phyloP scores from a whole-genome alignment of 2,329 filamentous ascomycete genomes.

The Aspergillus ruber region DNA sequence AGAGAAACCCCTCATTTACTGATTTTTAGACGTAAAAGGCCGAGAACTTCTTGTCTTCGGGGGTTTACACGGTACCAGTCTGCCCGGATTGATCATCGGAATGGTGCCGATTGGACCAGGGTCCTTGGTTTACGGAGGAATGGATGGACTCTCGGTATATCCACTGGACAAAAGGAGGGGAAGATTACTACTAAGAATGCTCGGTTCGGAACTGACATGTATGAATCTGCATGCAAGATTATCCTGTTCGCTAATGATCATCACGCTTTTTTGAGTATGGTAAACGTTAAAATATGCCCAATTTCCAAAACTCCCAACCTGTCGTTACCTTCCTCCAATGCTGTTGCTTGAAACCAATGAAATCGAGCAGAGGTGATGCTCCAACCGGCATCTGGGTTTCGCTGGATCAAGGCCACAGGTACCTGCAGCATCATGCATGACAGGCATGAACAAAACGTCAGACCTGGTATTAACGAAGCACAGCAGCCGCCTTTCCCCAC shows the following conservation, averaged over 20 bases:
- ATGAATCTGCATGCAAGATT: not conserved
- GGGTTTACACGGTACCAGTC: too few species aligned
- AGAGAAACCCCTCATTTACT: too few species aligned
- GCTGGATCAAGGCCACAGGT: not conserved
- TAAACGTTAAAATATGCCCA: not conserved
- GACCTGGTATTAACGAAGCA: too few species aligned
- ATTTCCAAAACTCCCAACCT: not conserved
- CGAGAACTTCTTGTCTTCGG: too few species aligned
- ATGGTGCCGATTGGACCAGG: not conserved
- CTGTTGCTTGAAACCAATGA: not conserved
- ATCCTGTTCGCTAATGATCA: not conserved
- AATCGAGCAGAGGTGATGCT: not conserved
- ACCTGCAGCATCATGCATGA: not conserved
- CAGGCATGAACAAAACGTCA: too few species aligned
- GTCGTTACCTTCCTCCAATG: not conserved
- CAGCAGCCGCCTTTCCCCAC: too few species aligned
- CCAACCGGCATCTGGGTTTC: not conserved
- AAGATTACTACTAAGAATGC: not conserved
- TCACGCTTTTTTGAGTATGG: not conserved
- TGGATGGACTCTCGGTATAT: not conserved
- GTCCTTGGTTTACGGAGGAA: not conserved
- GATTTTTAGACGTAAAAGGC: too few species aligned
- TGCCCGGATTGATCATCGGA: not conserved
- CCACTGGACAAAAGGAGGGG: not conserved
- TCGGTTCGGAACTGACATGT: not conserved